These are phyloP conservation scores for Marvania coccoides DNA, from an alignment of 139 green algal species.

Conservation along the genomic window DNA sequence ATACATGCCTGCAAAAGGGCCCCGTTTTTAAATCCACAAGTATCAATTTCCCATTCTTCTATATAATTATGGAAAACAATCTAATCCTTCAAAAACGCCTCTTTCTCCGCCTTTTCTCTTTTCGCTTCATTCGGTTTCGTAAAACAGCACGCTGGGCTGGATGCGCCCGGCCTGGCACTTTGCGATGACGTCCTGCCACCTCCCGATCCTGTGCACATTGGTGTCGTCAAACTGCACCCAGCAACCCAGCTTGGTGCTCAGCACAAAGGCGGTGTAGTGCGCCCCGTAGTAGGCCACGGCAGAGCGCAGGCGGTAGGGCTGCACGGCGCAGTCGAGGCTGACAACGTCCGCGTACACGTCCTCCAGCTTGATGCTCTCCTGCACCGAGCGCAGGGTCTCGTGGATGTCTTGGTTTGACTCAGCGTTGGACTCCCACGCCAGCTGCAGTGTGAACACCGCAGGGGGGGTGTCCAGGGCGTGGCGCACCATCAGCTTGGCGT, in stretches of 20 bases:
- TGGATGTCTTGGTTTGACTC: too few species aligned
- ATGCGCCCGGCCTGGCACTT: slow-evolving; percentile 60
- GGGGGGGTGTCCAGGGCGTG: slow-evolving; percentile 20
- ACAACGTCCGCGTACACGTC: slow-evolving; percentile 4
- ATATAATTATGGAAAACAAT: too few species aligned
- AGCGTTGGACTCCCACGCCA: too few species aligned
- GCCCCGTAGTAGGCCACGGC: slow-evolving; percentile 84
- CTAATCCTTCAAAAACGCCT: too few species aligned
- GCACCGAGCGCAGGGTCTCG: not conserved
- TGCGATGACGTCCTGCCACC: slow-evolving; percentile 45
- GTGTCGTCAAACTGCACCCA: slow-evolving; percentile 63
- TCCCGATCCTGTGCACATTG: slow-evolving; percentile 20
- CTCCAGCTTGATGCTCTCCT: slow-evolving; percentile 13
- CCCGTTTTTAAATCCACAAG: too few species aligned
- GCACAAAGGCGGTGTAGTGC: slow-evolving; percentile 80
- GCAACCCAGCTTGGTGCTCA: slow-evolving; percentile 15
- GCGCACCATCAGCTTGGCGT: slow-evolving; percentile 8
- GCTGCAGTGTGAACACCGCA: slow-evolving; percentile 51
- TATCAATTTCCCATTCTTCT: too few species aligned
- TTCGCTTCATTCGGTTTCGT: too few species aligned
- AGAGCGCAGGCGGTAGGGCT: slow-evolving; percentile 47
- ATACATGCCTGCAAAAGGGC: too few species aligned
- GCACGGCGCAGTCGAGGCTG: not conserved
- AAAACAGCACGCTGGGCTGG: slow-evolving; percentile 41
- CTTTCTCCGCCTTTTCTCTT: too few species aligned